Percentiles rank a stretch among this genome's conserved stretches.
Conservation (phyloP, 2,329 filamentous ascomycete species). For the Fusarium algeriense region DNA sequence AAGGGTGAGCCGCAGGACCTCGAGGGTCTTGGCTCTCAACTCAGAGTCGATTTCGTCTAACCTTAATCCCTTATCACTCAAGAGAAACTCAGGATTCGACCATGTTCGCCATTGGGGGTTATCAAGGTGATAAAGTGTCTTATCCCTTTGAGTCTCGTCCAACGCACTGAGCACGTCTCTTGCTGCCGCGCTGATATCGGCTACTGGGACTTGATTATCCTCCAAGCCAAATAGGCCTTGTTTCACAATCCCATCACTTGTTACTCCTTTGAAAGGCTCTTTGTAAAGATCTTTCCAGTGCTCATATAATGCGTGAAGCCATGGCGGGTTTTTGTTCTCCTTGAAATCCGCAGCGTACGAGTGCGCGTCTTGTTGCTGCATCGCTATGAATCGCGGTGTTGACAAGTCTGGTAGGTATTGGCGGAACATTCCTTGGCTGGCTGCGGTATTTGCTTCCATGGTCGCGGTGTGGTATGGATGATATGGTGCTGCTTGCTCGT, state of each 20-base stretch:
- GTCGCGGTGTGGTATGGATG: not conserved
- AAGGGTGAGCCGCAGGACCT: conserved; percentile 68
- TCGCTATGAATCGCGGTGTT: not conserved
- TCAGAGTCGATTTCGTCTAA: conserved; percentile 68
- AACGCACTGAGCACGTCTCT: not conserved
- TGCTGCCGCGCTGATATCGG: not conserved
- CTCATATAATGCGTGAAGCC: conserved; percentile 1
- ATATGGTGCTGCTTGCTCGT: not conserved
- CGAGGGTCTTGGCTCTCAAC: conserved; percentile 63
- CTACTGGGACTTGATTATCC: not conserved
- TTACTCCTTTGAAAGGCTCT: conserved; percentile 1
- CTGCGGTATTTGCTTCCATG: not conserved
- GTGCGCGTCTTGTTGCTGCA: not conserved
- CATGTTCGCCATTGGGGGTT: conserved; percentile 77
- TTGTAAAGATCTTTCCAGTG: conserved; percentile 1
- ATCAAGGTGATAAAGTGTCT: conserved; percentile 69
- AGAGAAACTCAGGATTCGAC: conserved; percentile 79
- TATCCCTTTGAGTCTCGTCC: not conserved
- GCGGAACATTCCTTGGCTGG: not conserved
- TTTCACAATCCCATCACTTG: not conserved
- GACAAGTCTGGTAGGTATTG: not conserved
- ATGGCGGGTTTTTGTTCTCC: not conserved
- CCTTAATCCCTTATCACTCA: conserved; percentile 76
- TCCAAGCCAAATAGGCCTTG: not conserved
- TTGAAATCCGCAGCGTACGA: not conserved